phyloP scores from a whole-genome alignment of 345 rosid genomes.

The Ceriops zippeliana region DNA sequence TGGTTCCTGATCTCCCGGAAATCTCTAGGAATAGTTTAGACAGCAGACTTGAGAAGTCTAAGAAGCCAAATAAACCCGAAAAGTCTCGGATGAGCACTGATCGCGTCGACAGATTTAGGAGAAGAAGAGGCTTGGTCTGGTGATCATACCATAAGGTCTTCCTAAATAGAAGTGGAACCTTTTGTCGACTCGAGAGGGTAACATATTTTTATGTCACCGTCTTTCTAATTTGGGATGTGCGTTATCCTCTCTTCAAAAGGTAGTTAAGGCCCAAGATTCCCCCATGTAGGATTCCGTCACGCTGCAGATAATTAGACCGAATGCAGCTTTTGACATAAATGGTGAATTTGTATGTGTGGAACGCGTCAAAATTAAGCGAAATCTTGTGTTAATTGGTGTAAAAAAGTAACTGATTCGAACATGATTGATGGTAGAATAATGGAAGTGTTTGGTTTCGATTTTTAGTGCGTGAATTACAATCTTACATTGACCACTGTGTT shows the following conservation, averaged over 20 bases:
- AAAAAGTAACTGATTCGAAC: conserved; percentile 10
- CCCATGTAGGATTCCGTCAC: too few species aligned
- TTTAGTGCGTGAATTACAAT: too few species aligned
- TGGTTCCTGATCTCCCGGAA: conserved; percentile 67
- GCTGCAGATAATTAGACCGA: conserved; percentile 20
- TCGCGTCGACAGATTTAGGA: conserved; percentile 68
- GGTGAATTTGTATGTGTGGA: conserved; percentile 30
- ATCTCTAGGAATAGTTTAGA: conserved; percentile 94
- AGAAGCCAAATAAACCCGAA: conserved; percentile 77
- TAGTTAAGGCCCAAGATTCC: too few species aligned
- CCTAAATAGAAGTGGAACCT: conserved; percentile 24
- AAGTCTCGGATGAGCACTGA: conserved; percentile 95
- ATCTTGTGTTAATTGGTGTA: conserved; percentile 19
- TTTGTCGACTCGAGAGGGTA: conserved; percentile 23
- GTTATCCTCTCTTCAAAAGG: background rate
- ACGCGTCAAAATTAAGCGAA: conserved; percentile 17
- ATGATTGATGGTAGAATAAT: background rate
- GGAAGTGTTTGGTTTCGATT: too few species aligned
- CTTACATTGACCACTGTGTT: too few species aligned
- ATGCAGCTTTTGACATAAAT: conserved; percentile 25
- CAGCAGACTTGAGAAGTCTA: conserved; percentile 86
- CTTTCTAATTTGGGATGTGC: conserved; percentile 15
- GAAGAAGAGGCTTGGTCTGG: conserved; percentile 73
- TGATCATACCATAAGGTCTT: conserved; percentile 39
- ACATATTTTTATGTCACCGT: conserved; percentile 17